phyloP scores from a whole-genome alignment of 169 alveolate genomes.

The Cryptosporidium felis region DNA sequence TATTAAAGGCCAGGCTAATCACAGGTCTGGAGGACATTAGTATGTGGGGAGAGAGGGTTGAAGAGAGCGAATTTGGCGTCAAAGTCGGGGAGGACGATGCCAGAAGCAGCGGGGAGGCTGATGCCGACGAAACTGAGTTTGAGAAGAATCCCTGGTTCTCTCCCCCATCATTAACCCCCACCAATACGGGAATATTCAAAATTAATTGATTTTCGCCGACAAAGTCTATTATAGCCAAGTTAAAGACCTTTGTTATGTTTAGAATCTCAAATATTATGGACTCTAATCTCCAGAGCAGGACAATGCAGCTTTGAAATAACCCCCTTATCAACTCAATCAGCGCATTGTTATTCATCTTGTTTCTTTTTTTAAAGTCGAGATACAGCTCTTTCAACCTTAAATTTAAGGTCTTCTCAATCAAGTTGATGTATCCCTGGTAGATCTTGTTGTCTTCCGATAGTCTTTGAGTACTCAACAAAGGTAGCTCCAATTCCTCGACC shows the following conservation, averaged over 20 bases:
- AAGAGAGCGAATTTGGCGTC: not conserved
- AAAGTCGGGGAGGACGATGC: constrained; percentile 11
- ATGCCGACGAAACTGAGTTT: not conserved
- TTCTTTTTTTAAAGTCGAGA: not conserved
- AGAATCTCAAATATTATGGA: constrained; percentile 43
- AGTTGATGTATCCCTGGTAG: constrained; percentile 19
- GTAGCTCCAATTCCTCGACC: not conserved
- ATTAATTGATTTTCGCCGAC: not conserved
- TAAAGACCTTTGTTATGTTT: constrained; percentile 44
- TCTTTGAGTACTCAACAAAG: not conserved
- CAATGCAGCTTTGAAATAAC: constrained; percentile 29
- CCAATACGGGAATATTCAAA: constrained; percentile 54
- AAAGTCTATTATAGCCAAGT: constrained; percentile 32
- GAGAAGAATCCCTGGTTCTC: not conserved
- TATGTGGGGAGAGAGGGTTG: constrained; percentile 50
- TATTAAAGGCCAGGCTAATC: constrained; percentile 34
- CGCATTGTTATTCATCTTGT: constrained; percentile 20
- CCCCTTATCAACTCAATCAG: constrained; percentile 49
- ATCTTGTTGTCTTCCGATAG: constrained; percentile 37
- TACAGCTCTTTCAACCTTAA: constrained; percentile 20
- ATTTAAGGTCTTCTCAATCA: constrained; percentile 26
- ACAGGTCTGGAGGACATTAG: constrained; percentile 55
- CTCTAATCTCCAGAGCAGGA: constrained; percentile 55
- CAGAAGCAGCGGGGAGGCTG: not conserved
- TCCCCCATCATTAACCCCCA: not conserved